These are phyloP conservation scores for Eutypa lata DNA, from an alignment of 2,329 filamentous ascomycete genomes.

Conservation along the genomic window DNA sequence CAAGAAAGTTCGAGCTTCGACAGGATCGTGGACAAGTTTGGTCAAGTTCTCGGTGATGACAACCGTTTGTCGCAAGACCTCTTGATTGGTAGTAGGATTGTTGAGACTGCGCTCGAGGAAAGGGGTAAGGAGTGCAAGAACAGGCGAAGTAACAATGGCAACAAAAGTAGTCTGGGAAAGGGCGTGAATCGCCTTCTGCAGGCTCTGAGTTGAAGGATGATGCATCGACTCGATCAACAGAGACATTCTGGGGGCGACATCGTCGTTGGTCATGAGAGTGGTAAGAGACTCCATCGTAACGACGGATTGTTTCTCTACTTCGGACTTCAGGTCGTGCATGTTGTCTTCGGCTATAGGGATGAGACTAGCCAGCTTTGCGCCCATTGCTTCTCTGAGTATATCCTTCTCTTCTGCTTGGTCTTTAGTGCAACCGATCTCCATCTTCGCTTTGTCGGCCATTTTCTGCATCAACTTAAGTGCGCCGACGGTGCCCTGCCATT, in stretches of 20 bases:
- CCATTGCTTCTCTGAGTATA: slow-evolving; percentile 85
- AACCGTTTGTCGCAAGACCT: slow-evolving; percentile 91
- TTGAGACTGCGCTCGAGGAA: slow-evolving; percentile 93
- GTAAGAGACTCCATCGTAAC: slow-evolving; percentile 91
- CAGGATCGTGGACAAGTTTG: slow-evolving; percentile 91
- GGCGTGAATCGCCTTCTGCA: slow-evolving; percentile 95
- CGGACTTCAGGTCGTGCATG: slow-evolving; percentile 94
- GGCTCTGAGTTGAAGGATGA: slow-evolving; percentile 80
- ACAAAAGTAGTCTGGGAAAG: slow-evolving; percentile 98
- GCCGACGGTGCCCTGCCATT: slow-evolving; percentile 95
- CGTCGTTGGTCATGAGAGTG: slow-evolving; percentile 90
- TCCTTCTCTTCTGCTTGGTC: slow-evolving; percentile 88
- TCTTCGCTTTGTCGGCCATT: slow-evolving; percentile 93
- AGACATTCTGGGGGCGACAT: slow-evolving; percentile 87
- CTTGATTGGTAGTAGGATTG: slow-evolving; percentile 84
- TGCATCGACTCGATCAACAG: slow-evolving; percentile 94
- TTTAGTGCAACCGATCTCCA: slow-evolving; percentile 71
- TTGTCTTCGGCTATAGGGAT: slow-evolving; percentile 89
- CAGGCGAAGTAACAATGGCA: slow-evolving; percentile 90
- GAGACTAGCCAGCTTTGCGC: slow-evolving; percentile 76
- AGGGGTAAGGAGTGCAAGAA: slow-evolving; percentile 89
- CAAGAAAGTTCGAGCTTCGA: slow-evolving; percentile 91
- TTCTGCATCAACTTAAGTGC: slow-evolving; percentile 81
- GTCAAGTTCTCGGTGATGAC: slow-evolving; percentile 98
- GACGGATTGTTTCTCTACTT: slow-evolving; percentile 84